Base-by-base conservation (phyloP, 805 yeast species). In the Ogataea paraovalis region DNA sequence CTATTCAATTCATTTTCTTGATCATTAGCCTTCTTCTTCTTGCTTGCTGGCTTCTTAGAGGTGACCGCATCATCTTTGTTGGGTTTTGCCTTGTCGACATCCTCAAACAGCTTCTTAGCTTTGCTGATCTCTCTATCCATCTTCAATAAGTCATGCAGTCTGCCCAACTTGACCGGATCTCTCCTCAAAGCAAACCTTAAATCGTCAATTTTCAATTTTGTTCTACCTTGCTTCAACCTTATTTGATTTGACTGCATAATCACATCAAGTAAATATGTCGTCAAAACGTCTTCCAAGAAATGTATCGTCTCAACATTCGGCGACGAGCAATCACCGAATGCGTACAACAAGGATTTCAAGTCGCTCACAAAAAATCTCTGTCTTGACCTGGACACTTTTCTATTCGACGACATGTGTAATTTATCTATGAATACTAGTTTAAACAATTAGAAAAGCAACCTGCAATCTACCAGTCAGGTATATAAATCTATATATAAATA, bases 321-420 rank as follows among this genome's bases (percentile, higher is more conserved):
- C 40, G 80, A 73, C n/a, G 77, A 66, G 2, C 78, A 83, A 58
- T 85, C 92, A 1, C 92, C 92, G 61, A 76, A 84, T 0, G 90
- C 90, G 54, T 79, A 85, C 46, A 85, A 64, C 42, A 85, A 62
- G 0, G 85, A 74, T 53, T 78, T 76, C 28, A 83, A 68, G 51
- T 79, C 75, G 41, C 60, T 64, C 22, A 68, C 57, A 53, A 70
- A 72, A 23, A 64, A 56, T 39, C 66, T 59, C 34, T 55, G 62
- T 41, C 57, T 57, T 8, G 51, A 30, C 39, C 47, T 47, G 16
- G 53, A 25, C 8, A 47, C 40, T 41, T 47, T 52, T 28, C 55
- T 49, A n/a, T 49, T 39, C 23, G 55, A 52, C 55, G 54, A 53
- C 14, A 45, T 18, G n/a, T 34, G 9, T 10, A 25, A 25, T 25